A percentile compares a stretch with the other conserved stretches of the same genome.
Evolutionary conservation across 2,329 filamentous ascomycete species (phyloP).

Genomic region (Aspergillus unguis): DNA sequence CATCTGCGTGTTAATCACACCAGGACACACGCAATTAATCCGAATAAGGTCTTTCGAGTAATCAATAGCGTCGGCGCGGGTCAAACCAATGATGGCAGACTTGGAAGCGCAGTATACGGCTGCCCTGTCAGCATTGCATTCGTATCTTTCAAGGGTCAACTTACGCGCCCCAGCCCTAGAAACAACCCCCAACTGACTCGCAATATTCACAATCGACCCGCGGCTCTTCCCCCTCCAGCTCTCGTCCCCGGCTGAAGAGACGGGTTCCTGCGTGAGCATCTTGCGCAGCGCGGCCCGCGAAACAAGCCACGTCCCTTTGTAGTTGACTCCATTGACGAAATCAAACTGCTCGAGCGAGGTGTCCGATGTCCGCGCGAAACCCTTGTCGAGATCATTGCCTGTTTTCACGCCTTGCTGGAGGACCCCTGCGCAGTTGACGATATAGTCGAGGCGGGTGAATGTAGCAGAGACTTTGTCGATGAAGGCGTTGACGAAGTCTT

Average conservation of each 20-base stretch:
- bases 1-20: conserved; percentile 49
- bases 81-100: conserved; percentile 58
- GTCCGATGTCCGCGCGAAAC: conserved; percentile 46
- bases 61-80: conserved; percentile 55
- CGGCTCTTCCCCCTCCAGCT: conserved; percentile 34
- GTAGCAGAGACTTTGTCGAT: conserved; percentile 23
- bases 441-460: conserved; percentile 54
- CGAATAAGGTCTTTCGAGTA: conserved; percentile 44
- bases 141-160: conserved; percentile 16
- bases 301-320: conserved; percentile 50
- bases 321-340: conserved; percentile 54
- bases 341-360: conserved; percentile 51
- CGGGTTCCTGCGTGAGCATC: conserved; percentile 48
- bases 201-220: conserved; percentile 52
- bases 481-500: conserved; percentile 43
- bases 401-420: conserved; percentile 8
- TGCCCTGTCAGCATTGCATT: conserved; percentile 19
- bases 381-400: conserved; percentile 1
- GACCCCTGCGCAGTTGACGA: conserved; percentile 56
- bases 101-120: conserved; percentile 59
- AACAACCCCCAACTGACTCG: conserved; percentile 53
- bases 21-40: conserved; percentile 39
- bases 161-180: conserved; percentile 45
- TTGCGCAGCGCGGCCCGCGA: conserved; percentile 44
- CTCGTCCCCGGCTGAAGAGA: conserved; percentile 36